A percentile compares a stretch with the other conserved stretches of the same genome.
These are phyloP conservation scores for Talaromyces sp. DNA, from an alignment of 2,329 filamentous ascomycete genomes.

Conservation along the genomic window DNA sequence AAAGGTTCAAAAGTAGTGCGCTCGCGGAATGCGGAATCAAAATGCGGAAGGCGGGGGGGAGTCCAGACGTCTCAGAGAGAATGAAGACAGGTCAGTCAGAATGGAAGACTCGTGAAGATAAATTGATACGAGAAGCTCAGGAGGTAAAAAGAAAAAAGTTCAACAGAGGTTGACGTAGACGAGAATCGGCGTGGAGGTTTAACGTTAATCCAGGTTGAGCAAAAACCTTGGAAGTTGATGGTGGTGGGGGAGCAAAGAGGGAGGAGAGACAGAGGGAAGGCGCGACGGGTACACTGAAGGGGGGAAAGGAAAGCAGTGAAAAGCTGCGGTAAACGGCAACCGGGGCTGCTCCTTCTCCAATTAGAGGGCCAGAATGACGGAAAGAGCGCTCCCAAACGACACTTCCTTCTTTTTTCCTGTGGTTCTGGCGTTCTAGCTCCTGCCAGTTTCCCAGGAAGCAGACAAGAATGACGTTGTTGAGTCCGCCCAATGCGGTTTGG, in stretches of 20 bases:
- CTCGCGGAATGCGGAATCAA: neutral
- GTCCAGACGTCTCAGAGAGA: neutral
- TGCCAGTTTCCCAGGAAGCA: slow-evolving; percentile 16
- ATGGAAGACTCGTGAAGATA: neutral
- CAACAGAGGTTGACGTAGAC: neutral
- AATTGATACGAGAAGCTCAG: neutral
- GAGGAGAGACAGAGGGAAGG: neutral
- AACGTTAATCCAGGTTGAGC: slow-evolving; percentile 7
- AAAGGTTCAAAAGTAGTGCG: neutral
- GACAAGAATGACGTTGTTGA: slow-evolving; percentile 18
- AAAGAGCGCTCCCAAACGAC: neutral
- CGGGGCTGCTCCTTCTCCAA: neutral
- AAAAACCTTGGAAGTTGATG: slow-evolving; percentile 6
- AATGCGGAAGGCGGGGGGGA: slow-evolving; percentile 1
- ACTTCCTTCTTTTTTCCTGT: slow-evolving; percentile 1
- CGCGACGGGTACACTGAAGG: neutral
- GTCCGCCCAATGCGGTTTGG: slow-evolving; percentile 6
- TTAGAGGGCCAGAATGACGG: neutral
- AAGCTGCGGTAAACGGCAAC: slow-evolving; percentile 1
- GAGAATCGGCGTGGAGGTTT: neutral
- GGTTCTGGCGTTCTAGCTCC: neutral
- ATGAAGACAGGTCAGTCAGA: neutral
- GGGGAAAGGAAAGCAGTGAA: neutral
- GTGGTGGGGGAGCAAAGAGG: slow-evolving; percentile 3
- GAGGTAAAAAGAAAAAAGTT: neutral